phyloP scores from a whole-genome alignment of 768 basidiomycete species.

The Astraeus odoratus region DNA sequence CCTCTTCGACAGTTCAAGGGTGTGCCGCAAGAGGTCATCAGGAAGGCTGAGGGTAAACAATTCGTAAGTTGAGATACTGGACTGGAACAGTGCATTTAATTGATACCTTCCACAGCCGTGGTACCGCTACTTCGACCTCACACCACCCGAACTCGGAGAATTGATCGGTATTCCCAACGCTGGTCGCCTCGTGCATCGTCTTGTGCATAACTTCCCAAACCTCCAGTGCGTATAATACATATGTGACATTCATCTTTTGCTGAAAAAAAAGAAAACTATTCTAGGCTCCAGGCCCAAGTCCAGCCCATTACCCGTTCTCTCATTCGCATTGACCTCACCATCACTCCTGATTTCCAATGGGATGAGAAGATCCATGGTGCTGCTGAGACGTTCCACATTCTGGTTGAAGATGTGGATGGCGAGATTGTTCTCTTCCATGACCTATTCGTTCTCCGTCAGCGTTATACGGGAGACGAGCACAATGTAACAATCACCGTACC shows the following conservation, averaged over 20 bases:
- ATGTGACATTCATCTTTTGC: not conserved
- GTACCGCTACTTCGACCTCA: slow-evolving; percentile 95
- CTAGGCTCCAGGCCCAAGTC: slow-evolving; percentile 86
- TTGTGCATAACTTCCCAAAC: slow-evolving; percentile 96
- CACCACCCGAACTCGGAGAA: slow-evolving; percentile 90
- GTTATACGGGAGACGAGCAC: slow-evolving; percentile 91
- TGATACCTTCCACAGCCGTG: slow-evolving; percentile 53
- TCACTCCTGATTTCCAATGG: slow-evolving; percentile 98
- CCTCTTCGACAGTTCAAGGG: slow-evolving; percentile 94
- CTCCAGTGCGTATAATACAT: slow-evolving; percentile 70
- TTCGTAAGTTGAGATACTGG: slow-evolving; percentile 52
- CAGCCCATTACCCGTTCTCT: slow-evolving; percentile 94
- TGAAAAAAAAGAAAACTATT: not conserved
- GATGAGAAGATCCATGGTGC: slow-evolving; percentile 88
- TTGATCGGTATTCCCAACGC: slow-evolving; percentile 91
- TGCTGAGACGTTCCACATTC: slow-evolving; percentile 86
- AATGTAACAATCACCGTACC: slow-evolving; percentile 92
- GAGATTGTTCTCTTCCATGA: slow-evolving; percentile 96
- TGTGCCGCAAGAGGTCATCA: slow-evolving; percentile 75
- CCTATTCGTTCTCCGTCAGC: slow-evolving; percentile 83
- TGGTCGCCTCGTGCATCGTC: slow-evolving; percentile 82
- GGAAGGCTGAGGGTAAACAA: slow-evolving; percentile 95
- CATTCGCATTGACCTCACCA: slow-evolving; percentile 86
- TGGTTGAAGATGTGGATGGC: slow-evolving; percentile 96
- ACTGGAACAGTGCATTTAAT: not conserved